phyloP scores from a whole-genome alignment of 805 yeast genomes.

The Candida insectorum region DNA sequence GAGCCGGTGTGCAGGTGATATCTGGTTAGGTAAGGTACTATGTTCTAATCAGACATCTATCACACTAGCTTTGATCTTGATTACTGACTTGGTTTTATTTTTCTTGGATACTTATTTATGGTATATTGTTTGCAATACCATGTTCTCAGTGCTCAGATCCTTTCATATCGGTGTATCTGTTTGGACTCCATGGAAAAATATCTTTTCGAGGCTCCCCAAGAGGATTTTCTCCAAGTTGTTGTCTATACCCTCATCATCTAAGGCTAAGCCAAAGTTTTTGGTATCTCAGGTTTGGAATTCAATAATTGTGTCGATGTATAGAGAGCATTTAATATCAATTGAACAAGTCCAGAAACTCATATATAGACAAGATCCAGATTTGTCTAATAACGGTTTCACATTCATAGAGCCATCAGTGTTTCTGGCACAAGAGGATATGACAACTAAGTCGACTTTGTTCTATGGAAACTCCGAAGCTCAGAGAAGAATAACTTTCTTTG shows the following conservation, averaged over 20 bases:
- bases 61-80: constrained; percentile 48
- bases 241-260: constrained; percentile 35
- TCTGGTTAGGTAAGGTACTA: constrained; percentile 45
- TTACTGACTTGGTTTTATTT: constrained; percentile 66
- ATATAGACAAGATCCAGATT: constrained; percentile 46
- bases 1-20: constrained; percentile 60
- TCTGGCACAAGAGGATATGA: constrained; percentile 76
- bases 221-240: constrained; percentile 71
- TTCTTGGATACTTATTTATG: constrained; percentile 81
- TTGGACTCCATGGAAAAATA: constrained; percentile 87
- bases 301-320: constrained; percentile 74
- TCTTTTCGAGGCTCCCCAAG: constrained; percentile 72
- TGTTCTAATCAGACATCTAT: constrained; percentile 59
- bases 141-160: constrained; percentile 68
- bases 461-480: constrained; percentile 72
- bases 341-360: constrained; percentile 69
- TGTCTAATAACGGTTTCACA: constrained; percentile 30
- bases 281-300: constrained; percentile 82
- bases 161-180: constrained; percentile 75
- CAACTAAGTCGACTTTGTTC: constrained; percentile 55
- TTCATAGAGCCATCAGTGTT: constrained; percentile 75
- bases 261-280: constrained; percentile 47
- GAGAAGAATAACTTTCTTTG: constrained; percentile 81
- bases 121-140: constrained; percentile 79
- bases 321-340: constrained; percentile 72